These are phyloP conservation scores for Nicotiana sylvestris DNA, from an alignment of 257 asterid genomes.

Conservation along the genomic window DNA sequence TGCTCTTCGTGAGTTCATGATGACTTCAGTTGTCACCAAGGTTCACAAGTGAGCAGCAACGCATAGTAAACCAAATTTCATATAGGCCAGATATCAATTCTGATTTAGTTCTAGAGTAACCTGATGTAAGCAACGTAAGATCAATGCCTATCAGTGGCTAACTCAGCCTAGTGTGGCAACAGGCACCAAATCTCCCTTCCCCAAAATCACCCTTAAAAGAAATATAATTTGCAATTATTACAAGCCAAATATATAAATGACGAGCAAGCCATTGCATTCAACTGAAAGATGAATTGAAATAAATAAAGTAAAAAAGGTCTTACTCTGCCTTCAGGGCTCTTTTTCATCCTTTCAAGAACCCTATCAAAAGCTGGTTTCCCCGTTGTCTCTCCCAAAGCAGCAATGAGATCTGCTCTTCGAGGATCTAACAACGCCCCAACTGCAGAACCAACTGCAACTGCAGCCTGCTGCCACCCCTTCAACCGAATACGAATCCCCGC, in stretches of 20 bases:
- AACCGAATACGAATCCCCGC: conserved; percentile 42
- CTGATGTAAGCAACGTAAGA: too few relatives aligned
- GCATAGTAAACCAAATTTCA: not conserved
- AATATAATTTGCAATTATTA: too few relatives aligned
- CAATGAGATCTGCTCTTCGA: conserved; percentile 85
- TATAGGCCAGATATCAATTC: too few relatives aligned
- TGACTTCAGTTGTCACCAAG: not conserved
- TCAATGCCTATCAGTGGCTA: too few relatives aligned
- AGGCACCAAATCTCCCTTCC: too few relatives aligned
- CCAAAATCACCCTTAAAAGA: too few relatives aligned
- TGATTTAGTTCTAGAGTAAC: too few relatives aligned
- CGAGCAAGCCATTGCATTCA: too few relatives aligned
- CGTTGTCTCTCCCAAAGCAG: conserved; percentile 94
- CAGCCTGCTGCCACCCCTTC: conserved; percentile 51
- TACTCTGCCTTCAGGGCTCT: conserved; percentile 74
- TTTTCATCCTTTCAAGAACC: conserved; percentile 81
- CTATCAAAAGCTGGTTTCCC: conserved; percentile 83
- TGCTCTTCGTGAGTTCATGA: not conserved
- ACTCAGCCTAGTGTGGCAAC: too few relatives aligned
- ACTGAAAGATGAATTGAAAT: too few relatives aligned
- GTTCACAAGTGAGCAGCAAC: not conserved
- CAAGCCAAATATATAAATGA: too few relatives aligned
- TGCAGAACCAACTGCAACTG: conserved; percentile 65
- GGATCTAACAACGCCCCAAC: conserved; percentile 87
- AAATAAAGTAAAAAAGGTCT: not conserved